These are phyloP conservation scores for Corymbia citriodora DNA, from an alignment of 441 rosid species.

Conservation along the genomic window DNA sequence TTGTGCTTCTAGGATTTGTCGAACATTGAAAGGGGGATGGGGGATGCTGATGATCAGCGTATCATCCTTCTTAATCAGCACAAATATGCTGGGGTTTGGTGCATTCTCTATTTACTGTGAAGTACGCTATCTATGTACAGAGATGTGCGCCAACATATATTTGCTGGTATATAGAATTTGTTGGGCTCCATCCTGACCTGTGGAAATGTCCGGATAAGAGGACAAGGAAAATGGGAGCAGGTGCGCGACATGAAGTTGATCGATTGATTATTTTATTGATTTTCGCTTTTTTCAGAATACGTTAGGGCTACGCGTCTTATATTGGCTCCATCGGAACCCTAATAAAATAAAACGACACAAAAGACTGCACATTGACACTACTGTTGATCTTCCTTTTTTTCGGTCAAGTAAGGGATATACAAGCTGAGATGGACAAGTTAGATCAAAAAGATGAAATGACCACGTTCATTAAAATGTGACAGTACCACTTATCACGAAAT, in stretches of 20 bases:
- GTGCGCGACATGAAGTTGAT: background rate
- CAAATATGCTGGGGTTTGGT: background rate
- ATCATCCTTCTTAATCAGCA: background rate
- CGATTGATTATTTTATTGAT: background rate
- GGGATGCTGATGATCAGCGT: background rate
- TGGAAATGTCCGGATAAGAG: background rate
- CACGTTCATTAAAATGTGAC: background rate
- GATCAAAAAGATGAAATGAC: background rate
- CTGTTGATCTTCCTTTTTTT: background rate
- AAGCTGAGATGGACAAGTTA: background rate
- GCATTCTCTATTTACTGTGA: background rate
- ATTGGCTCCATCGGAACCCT: background rate
- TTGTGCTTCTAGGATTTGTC: background rate
- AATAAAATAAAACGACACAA: background rate
- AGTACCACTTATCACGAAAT: background rate
- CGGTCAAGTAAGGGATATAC: background rate
- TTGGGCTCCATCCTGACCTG: background rate
- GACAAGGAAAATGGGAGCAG: background rate
- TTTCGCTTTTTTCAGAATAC: background rate
- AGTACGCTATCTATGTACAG: background rate
- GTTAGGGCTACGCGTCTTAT: background rate
- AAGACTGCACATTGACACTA: background rate
- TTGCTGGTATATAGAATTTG: background rate
- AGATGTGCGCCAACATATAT: background rate
- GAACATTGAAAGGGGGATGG: background rate